These are phyloP conservation scores for Syzygium malaccense DNA, from an alignment of 441 rosid species.

Conservation along the genomic window DNA sequence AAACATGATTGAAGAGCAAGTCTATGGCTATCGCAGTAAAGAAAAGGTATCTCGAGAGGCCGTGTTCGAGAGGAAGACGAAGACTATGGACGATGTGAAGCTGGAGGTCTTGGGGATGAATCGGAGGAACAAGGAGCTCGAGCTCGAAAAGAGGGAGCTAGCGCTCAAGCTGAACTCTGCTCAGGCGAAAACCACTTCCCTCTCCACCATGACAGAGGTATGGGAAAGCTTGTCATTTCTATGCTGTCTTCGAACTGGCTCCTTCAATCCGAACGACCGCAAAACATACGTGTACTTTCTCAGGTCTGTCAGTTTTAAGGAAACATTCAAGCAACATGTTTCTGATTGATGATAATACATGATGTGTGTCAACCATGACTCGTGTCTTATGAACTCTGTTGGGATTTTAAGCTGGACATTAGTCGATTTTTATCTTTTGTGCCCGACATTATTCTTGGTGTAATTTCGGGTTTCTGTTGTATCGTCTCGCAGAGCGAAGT, in stretches of 20 bases:
- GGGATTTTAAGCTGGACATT: not conserved
- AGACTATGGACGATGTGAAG: not conserved
- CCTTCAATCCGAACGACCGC: not conserved
- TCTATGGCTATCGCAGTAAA: not conserved
- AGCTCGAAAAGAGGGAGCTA: slow-evolving; percentile 29
- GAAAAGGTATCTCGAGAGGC: not conserved
- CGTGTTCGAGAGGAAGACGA: slow-evolving; percentile 5
- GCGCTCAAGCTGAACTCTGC: slow-evolving; percentile 13
- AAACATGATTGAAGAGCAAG: slow-evolving; percentile 17
- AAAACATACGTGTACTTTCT: not conserved
- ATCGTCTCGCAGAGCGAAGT: slow-evolving; percentile 7
- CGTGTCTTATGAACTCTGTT: not conserved
- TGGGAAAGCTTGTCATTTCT: not conserved
- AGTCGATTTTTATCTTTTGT: not conserved
- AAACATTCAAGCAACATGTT: not conserved
- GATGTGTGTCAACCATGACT: too few relatives aligned
- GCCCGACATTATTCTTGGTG: fast-evolving
- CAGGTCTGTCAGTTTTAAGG: not conserved
- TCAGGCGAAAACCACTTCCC: slow-evolving; percentile 7
- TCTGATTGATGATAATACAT: not conserved
- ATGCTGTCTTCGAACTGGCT: not conserved
- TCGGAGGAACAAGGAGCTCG: slow-evolving; percentile 27
- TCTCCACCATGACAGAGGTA: slow-evolving; percentile 19
- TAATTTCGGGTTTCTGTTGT: not conserved
- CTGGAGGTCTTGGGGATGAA: slow-evolving; percentile 12